Evolutionary conservation across 2,329 filamentous ascomycete species (phyloP), one percentile per base, ranked within the genome.

Genomic region (Hawksworthiomyces lignivorus): DNA sequence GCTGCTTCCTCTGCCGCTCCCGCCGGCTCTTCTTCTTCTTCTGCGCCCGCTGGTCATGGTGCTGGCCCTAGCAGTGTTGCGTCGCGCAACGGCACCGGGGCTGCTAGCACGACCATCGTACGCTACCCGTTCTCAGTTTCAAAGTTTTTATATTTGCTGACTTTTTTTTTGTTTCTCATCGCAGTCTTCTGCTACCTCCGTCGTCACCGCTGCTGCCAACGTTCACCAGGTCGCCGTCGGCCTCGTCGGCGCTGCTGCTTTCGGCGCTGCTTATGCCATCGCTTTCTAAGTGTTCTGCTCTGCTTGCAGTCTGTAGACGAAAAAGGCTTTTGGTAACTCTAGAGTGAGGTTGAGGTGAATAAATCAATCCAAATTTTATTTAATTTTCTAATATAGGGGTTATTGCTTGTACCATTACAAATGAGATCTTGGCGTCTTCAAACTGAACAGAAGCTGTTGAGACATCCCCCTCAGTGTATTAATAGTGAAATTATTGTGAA

Each of bases 141-240:
- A 26, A 26, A 26, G 8, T 8, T 8, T 26, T 26, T 4, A 26
- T 26, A 26, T 26, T 8, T 8, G 8, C 24, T 4, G 24, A 26
- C n/a, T 9, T 20, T 32, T 17, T 18, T 18, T 28, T 17, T 17
- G 14, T 29, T 21, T 15, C 22, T 24, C 17, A 3, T 22, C 17
- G 6, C 8, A 45, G 41, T 36, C 47, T 9, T 29, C 45, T 10
- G 24, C 36, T n/a, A 10, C 41, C 4, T 30, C 39, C 3, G 39
- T 43, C 2, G 45, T 50, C 32, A 51, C 49, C 4, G 45, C 47
- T n/a, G 49, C 43, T n/a, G 45, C 49, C 36, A 39, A 9, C 24
- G 28, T 34, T 17, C 45, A 28, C 37, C 22, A 36, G 10, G 40
- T 32, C 9, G 41, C 30, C 9, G 36, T 38, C 14, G 44, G 47